Evolutionary conservation across 2,329 filamentous ascomycete genomes (phyloP), one percentile per base, ranked within the genome.

Genomic region (Colletotrichum gloeosporioides): DNA sequence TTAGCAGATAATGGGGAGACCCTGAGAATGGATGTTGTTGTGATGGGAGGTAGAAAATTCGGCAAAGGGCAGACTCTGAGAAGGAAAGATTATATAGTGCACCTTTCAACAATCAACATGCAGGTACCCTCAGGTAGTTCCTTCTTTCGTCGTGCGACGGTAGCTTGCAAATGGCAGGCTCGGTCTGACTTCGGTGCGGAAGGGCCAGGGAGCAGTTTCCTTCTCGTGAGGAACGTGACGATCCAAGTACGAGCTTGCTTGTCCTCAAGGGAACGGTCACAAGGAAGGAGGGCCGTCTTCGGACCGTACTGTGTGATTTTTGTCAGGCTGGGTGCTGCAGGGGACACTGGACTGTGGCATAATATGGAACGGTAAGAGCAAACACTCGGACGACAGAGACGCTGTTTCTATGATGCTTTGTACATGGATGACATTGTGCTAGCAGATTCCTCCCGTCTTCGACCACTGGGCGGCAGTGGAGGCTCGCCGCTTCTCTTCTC

Each of bases 291-390:
- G 44, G 44, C 44, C 44, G 44, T 53, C 6, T 22, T 53, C 44
- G 44, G 44, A n/a, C 44, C 44, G n/a, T 8, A 13, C n/a, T 53
- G 44, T 13, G 13, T 13, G 44, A 22, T 22, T 53, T 3, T 8
- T 0, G 44, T 0, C n/a, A 53, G 44, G n/a, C n/a, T 53, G n/a
- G 0, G 44, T 53, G n/a, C n/a, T 22, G 10, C 2, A 22, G n/a
- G 44, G n/a, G 44, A n/a, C 39, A 44, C 39, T 44, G 8, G 18
- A 22, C 22, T 53, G n/a, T 22, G 44, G n/a, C n/a, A 22, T 22
- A 22, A 22, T 22, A 22, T 22, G 22, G 22, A 22, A 53, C 44
- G 44, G 12, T 6, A 22, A 53, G 1, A 53, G 44, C n/a, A 53
- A 13, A 22, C 44, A 53, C n/a, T 22, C 44, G n/a, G 44, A 53